Conservation (phyloP, 805 yeast species). For the Wickerhamiella parazyma region DNA sequence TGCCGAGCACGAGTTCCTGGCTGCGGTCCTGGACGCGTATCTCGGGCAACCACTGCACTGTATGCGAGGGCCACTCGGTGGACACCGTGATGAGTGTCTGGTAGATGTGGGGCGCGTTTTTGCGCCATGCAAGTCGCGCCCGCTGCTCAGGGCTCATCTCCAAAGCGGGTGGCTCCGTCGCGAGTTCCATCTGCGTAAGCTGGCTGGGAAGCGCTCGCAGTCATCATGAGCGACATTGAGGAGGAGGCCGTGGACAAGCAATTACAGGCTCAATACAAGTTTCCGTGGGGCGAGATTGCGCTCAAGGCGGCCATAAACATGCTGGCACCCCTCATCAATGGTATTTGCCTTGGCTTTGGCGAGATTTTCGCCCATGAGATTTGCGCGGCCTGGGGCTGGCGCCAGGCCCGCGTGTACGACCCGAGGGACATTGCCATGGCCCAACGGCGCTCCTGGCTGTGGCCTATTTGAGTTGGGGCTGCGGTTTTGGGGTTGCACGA, state of each 20-base stretch:
- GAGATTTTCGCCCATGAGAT: conserved; percentile 88
- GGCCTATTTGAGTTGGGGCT: background rate
- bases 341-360: conserved; percentile 92
- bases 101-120: conserved; percentile 43
- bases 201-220: background rate
- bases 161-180: background rate
- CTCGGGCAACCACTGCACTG: conserved; percentile 54
- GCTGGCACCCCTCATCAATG: conserved; percentile 77
- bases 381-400: conserved; percentile 67
- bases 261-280: conserved; percentile 6
- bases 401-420: conserved; percentile 45
- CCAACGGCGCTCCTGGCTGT: background rate
- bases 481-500: too few species aligned
- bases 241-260: conserved; percentile 6
- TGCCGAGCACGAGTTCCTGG: conserved; percentile 42
- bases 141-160: background rate
- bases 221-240: conserved; percentile 1
- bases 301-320: conserved; percentile 43
- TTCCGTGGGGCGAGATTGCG: conserved; percentile 13
- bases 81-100: conserved; percentile 39
- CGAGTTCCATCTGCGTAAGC: background rate
- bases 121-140: conserved; percentile 38
- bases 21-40: conserved; percentile 22
- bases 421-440: background rate
- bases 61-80: conserved; percentile 50